A percentile compares a stretch with the other conserved stretches of the same genome.
Evolutionary conservation across 2,329 filamentous ascomycete species (phyloP).

Genomic region (Botryotinia globosa): DNA sequence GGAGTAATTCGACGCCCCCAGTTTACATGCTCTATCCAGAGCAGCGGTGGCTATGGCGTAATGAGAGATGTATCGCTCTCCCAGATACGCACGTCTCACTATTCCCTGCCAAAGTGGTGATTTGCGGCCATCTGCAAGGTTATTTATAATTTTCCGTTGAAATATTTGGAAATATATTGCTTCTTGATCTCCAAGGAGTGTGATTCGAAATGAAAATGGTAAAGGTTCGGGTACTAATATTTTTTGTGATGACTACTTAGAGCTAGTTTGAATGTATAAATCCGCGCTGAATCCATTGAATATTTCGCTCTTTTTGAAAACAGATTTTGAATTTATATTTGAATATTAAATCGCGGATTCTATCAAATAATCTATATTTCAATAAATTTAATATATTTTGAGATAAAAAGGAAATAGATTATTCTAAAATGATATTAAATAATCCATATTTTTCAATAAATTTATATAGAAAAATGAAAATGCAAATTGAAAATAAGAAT

Average conservation of each 20-base stretch:
- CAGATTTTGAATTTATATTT: too few relatives aligned
- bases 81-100: conserved; percentile 19
- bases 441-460: too few relatives aligned
- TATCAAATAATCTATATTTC: too few relatives aligned
- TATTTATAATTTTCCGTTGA: neutral
- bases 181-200: conserved; percentile 18
- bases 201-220: conserved; percentile 16
- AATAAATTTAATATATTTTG: too few relatives aligned
- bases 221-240: conserved; percentile 21
- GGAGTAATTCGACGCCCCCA: neutral
- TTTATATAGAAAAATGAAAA: too few relatives aligned
- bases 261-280: too few relatives aligned
- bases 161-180: neutral
- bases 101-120: conserved; percentile 23
- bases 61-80: conserved; percentile 23
- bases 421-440: too few relatives aligned
- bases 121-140: neutral
- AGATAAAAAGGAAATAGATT: too few relatives aligned
- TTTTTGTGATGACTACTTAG: conserved; percentile 23
- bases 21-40: conserved; percentile 13
- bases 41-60: conserved; percentile 23
- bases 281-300: too few relatives aligned
- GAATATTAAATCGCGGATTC: too few relatives aligned
- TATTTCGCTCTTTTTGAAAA: too few relatives aligned
- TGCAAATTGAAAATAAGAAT: too few relatives aligned